Percentiles rank a stretch among this genome's conserved stretches.
Conservation (phyloP, 2,329 filamentous ascomycete species). For the Aulographum hederae region DNA sequence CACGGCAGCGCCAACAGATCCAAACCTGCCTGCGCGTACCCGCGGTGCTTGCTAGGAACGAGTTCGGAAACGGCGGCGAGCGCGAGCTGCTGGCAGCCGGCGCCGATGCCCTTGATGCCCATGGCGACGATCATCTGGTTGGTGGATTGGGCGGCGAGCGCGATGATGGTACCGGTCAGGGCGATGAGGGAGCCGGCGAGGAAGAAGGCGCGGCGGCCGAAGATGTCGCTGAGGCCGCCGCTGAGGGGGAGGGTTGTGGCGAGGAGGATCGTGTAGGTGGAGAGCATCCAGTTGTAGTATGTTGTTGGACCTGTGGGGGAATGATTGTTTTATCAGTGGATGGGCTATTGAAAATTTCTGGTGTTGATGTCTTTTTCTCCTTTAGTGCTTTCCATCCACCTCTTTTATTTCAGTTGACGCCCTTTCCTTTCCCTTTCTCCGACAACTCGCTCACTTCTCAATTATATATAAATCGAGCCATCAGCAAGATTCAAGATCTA, state of each 20-base stretch:
- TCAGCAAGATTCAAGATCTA: too few species aligned
- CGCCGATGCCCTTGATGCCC: conserved; percentile 3
- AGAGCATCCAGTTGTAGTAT: conserved; percentile 6
- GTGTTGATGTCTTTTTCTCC: too few species aligned
- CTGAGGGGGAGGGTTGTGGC: conserved; percentile 2
- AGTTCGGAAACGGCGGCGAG: conserved; percentile 3
- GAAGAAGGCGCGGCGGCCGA: conserved; percentile 3
- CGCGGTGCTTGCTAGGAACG: conserved; percentile 4
- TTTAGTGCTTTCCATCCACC: neutral
- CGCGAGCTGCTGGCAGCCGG: conserved; percentile 4
- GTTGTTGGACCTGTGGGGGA: conserved; percentile 5
- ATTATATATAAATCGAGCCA: too few species aligned
- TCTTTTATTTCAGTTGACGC: neutral
- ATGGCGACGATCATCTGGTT: conserved; percentile 4
- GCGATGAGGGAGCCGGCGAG: conserved; percentile 2
- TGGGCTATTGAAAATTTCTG: neutral
- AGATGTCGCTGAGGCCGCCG: conserved; percentile 4
- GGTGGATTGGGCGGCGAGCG: conserved; percentile 1
- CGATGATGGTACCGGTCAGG: conserved; percentile 2
- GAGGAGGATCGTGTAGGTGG: conserved; percentile 1
- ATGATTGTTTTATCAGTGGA: neutral
- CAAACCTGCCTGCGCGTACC: conserved; percentile 3
- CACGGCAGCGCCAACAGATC: conserved; percentile 4
- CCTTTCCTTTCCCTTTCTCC: too few species aligned
- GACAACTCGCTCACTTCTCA: too few species aligned